phyloP scores from a whole-genome alignment of 345 rosid genomes.

The Raphanus raphanistrum region DNA sequence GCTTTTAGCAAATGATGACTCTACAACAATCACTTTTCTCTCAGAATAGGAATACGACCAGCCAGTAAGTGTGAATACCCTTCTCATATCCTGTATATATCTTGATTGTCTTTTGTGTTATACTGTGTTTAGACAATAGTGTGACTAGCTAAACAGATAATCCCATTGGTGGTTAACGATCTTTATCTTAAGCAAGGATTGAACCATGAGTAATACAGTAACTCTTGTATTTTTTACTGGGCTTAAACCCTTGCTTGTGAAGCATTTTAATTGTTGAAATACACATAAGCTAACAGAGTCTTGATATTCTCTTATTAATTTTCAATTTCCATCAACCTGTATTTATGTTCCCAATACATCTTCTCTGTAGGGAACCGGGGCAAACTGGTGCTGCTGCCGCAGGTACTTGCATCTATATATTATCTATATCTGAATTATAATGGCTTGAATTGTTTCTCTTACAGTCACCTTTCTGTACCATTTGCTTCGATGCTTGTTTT shows the following conservation, averaged over 20 bases:
- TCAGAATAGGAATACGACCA: conserved; percentile 60
- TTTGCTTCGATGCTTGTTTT: background rate
- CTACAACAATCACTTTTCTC: conserved; percentile 67
- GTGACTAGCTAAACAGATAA: conserved; percentile 2
- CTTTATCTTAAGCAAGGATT: background rate
- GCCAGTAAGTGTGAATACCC: conserved; percentile 51
- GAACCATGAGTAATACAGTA: background rate
- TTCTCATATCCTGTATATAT: background rate
- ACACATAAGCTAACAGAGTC: background rate
- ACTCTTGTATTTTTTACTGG: background rate
- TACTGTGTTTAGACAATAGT: conserved; percentile 1
- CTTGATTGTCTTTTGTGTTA: background rate
- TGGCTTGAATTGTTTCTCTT: conserved; percentile 16
- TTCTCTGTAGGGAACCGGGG: conserved; percentile 51
- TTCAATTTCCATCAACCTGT: background rate
- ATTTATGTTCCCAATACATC: conserved; percentile 11
- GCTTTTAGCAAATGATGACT: conserved; percentile 57
- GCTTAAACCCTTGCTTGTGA: background rate
- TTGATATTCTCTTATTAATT: background rate
- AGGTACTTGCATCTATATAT: conserved; percentile 40
- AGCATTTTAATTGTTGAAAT: background rate
- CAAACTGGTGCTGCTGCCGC: conserved; percentile 53
- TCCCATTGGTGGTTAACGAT: background rate
- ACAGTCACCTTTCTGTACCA: background rate
- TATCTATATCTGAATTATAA: background rate